These are phyloP conservation scores for Teratosphaeria destructans DNA, from an alignment of 2,329 filamentous ascomycete species.

Conservation along the genomic window DNA sequence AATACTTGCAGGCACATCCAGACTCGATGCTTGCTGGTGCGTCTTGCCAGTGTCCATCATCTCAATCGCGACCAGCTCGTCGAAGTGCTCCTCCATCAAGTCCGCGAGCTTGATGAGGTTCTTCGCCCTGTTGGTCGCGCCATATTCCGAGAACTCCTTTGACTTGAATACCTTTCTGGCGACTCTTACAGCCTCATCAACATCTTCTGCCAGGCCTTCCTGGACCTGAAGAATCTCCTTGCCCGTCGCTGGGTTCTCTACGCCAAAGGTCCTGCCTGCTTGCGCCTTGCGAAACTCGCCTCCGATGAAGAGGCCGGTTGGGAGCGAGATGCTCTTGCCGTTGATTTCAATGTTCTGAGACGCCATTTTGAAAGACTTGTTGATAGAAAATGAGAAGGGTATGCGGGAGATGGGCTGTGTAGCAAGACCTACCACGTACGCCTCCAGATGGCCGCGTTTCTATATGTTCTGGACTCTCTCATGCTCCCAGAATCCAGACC, in stretches of 20 bases:
- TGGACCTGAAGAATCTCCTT: conserved; percentile 29
- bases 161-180: conserved; percentile 28
- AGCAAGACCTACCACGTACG: not conserved
- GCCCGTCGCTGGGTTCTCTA: conserved; percentile 42
- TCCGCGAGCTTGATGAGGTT: conserved; percentile 57
- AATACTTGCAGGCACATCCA: not conserved
- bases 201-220: conserved; percentile 43
- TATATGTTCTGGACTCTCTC: not conserved
- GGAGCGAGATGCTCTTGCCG: conserved; percentile 57
- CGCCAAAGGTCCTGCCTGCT: conserved; percentile 50
- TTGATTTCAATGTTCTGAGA: conserved; percentile 33
- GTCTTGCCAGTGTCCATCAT: conserved; percentile 44
- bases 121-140: conserved; percentile 53
- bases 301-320: conserved; percentile 65
- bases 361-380: not conserved
- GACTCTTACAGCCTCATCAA: conserved; percentile 46
- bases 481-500: not conserved
- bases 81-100: conserved; percentile 24
- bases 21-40: conserved; percentile 1
- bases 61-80: conserved; percentile 53
- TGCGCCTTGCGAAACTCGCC: conserved; percentile 62
- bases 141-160: conserved; percentile 57
- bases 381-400: not conserved
- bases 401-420: not conserved
- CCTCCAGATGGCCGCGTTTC: not conserved